These are phyloP conservation scores for Conoideocrella luteorostrata DNA, from an alignment of 2,329 filamentous ascomycete genomes.

Conservation along the genomic window DNA sequence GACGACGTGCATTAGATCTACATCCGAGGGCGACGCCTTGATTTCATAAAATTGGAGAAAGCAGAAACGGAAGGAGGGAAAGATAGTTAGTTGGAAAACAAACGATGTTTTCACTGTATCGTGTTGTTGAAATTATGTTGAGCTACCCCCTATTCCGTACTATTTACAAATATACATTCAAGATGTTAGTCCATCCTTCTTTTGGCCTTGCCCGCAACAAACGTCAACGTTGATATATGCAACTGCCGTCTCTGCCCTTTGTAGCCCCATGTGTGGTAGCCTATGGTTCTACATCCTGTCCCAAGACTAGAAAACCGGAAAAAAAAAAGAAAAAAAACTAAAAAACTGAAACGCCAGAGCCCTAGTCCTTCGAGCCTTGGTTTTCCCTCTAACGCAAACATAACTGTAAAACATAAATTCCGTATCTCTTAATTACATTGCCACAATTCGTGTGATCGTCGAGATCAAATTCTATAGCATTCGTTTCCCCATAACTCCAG, in stretches of 20 bases:
- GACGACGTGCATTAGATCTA: background rate
- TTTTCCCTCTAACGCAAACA: no score
- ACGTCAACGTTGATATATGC: background rate
- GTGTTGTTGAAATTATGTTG: no score
- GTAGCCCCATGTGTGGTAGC: background rate
- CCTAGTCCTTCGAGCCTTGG: no score
- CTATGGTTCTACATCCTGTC: background rate
- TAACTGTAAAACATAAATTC: background rate
- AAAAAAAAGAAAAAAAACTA: background rate
- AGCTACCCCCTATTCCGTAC: no score
- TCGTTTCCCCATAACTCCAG: slow-evolving; percentile 8
- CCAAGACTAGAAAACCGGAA: background rate
- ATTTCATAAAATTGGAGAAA: no score
- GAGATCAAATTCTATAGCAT: slow-evolving; percentile 5
- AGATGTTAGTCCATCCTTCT: background rate
- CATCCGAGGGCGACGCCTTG: background rate
- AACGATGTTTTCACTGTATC: no score
- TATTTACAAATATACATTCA: no score
- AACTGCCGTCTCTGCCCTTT: background rate
- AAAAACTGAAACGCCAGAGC: background rate
- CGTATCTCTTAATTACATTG: slow-evolving; percentile 4
- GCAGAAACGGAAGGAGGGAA: no score
- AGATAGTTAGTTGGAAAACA: no score
- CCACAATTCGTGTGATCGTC: slow-evolving; percentile 8
- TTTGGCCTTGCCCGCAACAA: background rate